Conservation (phyloP, 805 yeast species). For the Torulaspora microellipsoides region DNA sequence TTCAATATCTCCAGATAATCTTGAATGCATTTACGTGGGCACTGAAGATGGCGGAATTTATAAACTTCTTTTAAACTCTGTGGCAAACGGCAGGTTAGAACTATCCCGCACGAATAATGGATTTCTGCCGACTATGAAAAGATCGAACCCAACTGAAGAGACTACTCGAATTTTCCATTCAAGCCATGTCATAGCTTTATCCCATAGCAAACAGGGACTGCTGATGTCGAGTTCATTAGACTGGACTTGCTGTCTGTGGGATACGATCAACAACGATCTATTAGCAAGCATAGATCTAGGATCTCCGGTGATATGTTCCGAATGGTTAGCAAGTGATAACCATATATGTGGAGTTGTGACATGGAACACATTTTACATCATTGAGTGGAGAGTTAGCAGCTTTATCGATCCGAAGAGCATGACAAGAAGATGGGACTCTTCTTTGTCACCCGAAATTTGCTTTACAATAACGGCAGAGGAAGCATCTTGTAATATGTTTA, state of each 20-base stretch:
- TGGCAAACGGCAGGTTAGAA: slow-evolving; percentile 3
- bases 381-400: slow-evolving; percentile 9
- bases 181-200: slow-evolving; percentile 18
- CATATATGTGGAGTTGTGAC: slow-evolving; percentile 14
- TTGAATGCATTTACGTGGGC: slow-evolving; percentile 22
- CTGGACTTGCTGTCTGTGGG: slow-evolving; percentile 29
- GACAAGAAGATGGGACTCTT: slow-evolving; percentile 1
- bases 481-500: slow-evolving; percentile 6
- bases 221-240: slow-evolving; percentile 25
- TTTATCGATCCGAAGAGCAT: slow-evolving; percentile 2
- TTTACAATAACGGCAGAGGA: slow-evolving; percentile 6
- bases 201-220: slow-evolving; percentile 13
- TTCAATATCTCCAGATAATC: slow-evolving; percentile 20
- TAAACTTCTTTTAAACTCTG: slow-evolving; percentile 13
- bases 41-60: slow-evolving; percentile 30
- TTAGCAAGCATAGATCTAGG: slow-evolving; percentile 18
- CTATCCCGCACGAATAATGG: slow-evolving; percentile 19
- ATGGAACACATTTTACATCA: slow-evolving; percentile 11
- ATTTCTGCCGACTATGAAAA: slow-evolving; percentile 16
- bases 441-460: slow-evolving; percentile 6
- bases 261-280: slow-evolving; percentile 11
- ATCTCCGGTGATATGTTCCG: slow-evolving; percentile 16
- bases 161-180: slow-evolving; percentile 20
- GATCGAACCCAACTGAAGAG: background rate
- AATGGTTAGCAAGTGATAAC: slow-evolving; percentile 15